A percentile compares a stretch with the other conserved stretches of the same genome.
phyloP scores from a whole-genome alignment of 495 filamentous ascomycete species.

The Cercophora samala region DNA sequence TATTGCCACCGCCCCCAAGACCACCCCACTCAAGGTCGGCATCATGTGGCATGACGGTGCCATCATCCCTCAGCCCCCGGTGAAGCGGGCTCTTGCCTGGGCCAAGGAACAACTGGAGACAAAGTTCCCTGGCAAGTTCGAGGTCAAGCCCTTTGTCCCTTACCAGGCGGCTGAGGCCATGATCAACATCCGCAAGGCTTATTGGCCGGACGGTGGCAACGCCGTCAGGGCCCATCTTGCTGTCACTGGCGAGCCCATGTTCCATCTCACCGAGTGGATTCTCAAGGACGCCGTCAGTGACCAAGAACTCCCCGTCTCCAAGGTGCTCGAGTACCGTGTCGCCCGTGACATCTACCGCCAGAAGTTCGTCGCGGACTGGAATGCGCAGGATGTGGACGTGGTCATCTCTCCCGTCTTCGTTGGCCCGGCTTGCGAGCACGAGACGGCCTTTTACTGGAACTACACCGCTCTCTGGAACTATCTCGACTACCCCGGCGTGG shows the following conservation, averaged over 20 bases:
- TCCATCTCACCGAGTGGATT: conserved; percentile 50
- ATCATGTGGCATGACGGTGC: conserved; percentile 69
- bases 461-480: conserved; percentile 59
- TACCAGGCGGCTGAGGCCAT: conserved; percentile 46
- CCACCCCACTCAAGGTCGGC: conserved; percentile 56
- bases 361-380: conserved; percentile 56
- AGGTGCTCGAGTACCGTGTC: conserved; percentile 52
- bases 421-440: conserved; percentile 57
- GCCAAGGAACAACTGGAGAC: conserved; percentile 50
- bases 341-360: conserved; percentile 42
- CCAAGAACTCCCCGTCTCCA: conserved; percentile 48
- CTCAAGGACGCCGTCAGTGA: conserved; percentile 47
- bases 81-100: conserved; percentile 56
- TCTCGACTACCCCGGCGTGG: conserved; percentile 11
- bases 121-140: conserved; percentile 40
- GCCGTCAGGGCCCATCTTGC: conserved; percentile 49
- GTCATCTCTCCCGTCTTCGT: conserved; percentile 64
- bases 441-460: conserved; percentile 62
- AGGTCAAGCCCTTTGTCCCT: conserved; percentile 36
- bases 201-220: conserved; percentile 56
- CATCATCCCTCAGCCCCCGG: conserved; percentile 69
- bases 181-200: conserved; percentile 42
- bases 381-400: conserved; percentile 55
- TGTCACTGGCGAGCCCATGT: conserved; percentile 56
- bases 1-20: conserved; percentile 22